Base-by-base conservation (phyloP, 768 basidiomycete genomes). In the Amanita pseudoporphyria region DNA sequence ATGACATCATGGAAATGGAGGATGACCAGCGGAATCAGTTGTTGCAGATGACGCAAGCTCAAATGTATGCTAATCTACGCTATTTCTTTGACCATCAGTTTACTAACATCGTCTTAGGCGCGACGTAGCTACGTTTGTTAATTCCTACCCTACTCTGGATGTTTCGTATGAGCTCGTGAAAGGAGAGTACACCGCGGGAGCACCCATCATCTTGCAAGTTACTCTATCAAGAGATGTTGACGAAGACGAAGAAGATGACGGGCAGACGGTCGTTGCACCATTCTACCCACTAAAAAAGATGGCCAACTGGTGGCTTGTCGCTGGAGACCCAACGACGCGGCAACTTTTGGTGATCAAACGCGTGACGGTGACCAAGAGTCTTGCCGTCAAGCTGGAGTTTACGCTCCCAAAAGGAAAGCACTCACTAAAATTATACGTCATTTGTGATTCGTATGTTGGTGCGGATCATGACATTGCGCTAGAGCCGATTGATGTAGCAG, bases 1-100 rank as follows among this genome's bases (percentile, higher is more conserved):
- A 97, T 62, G 96, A 98, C 62, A 77, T 98, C 54, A 96, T 97
- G 89, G 96, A 98, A 64, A 82, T 98, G 81, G 96, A 98, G 60
- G 95, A 97, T 57, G 85, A 87, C 52, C 76, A 88, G 60, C 78
- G 96, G 31, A 87, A 79, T 50, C 70, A 81, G 47, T 68, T 97
- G 19, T 67, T 98, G 24, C 81, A 84, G 59, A 92, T 99, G 89
- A 80, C 83, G 48, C 71, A 82, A 1, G 70, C 74, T 33, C 87
- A 96, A 63, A 90, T 98, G 91, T 91, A 65, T 54, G 89, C 73
- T n/a, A n/a, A 32, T 45, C 12, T 22, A 22, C 26, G 3, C n/a
- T n/a, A 28, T 14, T 24, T 33, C 24, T 50, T 19, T 40, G 42
- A n/a, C 52, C 31, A 26, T n/a, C 2, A 5, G 40, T 42, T 31